Evolutionary conservation across 2,329 filamentous ascomycete genomes (phyloP).

Genomic region (Scolecobasidium constrictum): DNA sequence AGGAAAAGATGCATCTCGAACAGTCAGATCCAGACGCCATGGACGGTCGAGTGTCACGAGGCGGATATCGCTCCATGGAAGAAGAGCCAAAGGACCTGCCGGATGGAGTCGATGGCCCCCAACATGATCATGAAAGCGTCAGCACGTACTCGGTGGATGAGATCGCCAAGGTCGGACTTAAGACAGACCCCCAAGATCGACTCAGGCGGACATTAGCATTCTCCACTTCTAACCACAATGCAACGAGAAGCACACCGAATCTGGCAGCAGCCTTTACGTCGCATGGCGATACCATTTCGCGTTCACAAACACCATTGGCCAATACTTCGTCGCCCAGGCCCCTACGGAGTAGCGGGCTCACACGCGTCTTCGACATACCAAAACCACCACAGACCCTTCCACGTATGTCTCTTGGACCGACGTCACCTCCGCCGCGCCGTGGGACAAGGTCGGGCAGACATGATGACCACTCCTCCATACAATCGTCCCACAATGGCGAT

Average conservation of each 20-base stretch:
- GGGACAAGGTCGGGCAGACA: no score
- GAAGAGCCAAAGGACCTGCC: not conserved
- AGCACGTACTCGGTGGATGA: no score
- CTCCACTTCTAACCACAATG: not conserved
- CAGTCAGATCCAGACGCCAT: not conserved
- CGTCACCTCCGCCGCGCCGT: no score
- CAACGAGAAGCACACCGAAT: not conserved
- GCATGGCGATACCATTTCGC: not conserved
- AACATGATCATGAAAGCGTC: not conserved
- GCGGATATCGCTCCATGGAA: not conserved
- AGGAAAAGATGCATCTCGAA: not conserved
- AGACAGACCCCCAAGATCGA: no score
- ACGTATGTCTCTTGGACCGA: not conserved
- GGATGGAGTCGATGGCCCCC: not conserved
- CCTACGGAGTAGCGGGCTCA: not conserved
- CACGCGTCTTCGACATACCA: not conserved
- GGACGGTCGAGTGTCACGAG: not conserved
- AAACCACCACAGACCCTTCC: not conserved
- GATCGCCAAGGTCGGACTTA: no score
- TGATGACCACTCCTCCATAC: not conserved
- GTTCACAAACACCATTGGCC: not conserved
- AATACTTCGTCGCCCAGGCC: no score
- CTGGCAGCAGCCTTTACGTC: not conserved
- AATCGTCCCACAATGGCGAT: not conserved
- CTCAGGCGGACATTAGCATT: no score